Evolutionary conservation across 1,139 yeast species (phyloP), one percentile per base, ranked within the genome.

Genomic region (Eremothecium cymbalariae): DNA sequence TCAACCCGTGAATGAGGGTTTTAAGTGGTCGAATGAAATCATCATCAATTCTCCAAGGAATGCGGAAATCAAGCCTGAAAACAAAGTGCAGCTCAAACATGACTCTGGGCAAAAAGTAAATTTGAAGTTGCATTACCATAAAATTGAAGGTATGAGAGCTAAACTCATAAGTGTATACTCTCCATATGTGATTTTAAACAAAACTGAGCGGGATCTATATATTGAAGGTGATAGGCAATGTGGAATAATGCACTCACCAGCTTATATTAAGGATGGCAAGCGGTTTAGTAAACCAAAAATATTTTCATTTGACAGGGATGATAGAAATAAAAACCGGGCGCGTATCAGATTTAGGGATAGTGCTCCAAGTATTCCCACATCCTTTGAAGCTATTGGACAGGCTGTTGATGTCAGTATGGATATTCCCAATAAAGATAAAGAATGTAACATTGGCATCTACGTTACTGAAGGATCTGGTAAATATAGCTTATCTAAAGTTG

Each of bases 311-410:
- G 80, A 75, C 15, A 65, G 63, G 20, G 72, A 67, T 30, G 64
- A 62, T 8, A 79, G 74, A 36, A 68, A 77, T 29, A 70, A 68
- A 30, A 80, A 80, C 47, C 67, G 94, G 40, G 94, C 93, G 0
- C 56, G 70, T n/a, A 50, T 88, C 8, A 70, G 71, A 41, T 65
- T 84, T 20, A 83, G 72, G 2, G 84, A 82, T 37, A 80, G 94
- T 0, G 65, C 66, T n/a, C 73, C 84, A 76, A 82, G 95, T 40
- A 58, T 65, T 0, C 84, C 86, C 1, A 64, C 85, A 30, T 80
- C 94, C 56, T 77, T 90, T 50, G 96, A 88, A 54, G 94, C 95
- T 2, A 71, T 90, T 40, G 98, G 98, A 0, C 93, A 85, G 46
- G 66, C 77, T 1, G 69, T 72, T 29, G 94, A 85, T 36, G 70